A percentile compares a stretch with the other conserved stretches of the same genome.
Conservation (phyloP, 225 moss, liverwort and hornwort genomes). For the Climacium dendroides region DNA sequence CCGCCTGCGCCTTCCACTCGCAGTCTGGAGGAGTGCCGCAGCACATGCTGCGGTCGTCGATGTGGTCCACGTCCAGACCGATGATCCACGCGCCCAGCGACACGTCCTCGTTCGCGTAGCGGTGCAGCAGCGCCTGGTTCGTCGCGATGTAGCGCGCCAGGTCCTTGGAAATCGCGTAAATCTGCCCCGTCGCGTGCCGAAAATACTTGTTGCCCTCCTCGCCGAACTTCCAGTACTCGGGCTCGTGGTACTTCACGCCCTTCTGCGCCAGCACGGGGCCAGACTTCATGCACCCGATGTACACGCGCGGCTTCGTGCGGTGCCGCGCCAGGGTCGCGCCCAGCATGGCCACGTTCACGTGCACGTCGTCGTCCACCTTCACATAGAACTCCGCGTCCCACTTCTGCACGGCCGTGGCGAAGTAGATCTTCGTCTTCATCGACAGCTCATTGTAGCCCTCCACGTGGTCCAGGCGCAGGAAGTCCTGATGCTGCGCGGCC, state of each 20-base stretch:
- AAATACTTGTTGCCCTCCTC: constrained; percentile 99
- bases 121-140: constrained; percentile 78
- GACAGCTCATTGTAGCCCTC: constrained; percentile 97
- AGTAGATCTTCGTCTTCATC: constrained; percentile 94
- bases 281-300: constrained; percentile 98
- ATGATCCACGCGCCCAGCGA: constrained; percentile 97
- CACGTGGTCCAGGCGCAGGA: constrained; percentile 80
- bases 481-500: constrained; percentile 73
- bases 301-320: constrained; percentile 79
- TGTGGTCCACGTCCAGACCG: constrained; percentile 94
- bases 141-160: constrained; percentile 72
- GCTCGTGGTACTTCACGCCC: constrained; percentile 74
- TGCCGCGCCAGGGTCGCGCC: constrained; percentile 66
- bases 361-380: constrained; percentile 97
- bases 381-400: constrained; percentile 99
- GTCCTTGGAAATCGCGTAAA: constrained; percentile 85
- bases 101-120: constrained; percentile 93
- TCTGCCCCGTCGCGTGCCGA: constrained; percentile 93
- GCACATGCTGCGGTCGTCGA: constrained; percentile 97
- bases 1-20: constrained; percentile 99
- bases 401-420: constrained; percentile 67
- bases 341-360: constrained; percentile 86
- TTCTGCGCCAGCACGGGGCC: constrained; percentile 59
- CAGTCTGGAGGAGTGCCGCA: constrained; percentile 97
- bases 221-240: constrained; percentile 98